Conservation (phyloP, 768 basidiomycete species). For the Mycena epipterygia region DNA sequence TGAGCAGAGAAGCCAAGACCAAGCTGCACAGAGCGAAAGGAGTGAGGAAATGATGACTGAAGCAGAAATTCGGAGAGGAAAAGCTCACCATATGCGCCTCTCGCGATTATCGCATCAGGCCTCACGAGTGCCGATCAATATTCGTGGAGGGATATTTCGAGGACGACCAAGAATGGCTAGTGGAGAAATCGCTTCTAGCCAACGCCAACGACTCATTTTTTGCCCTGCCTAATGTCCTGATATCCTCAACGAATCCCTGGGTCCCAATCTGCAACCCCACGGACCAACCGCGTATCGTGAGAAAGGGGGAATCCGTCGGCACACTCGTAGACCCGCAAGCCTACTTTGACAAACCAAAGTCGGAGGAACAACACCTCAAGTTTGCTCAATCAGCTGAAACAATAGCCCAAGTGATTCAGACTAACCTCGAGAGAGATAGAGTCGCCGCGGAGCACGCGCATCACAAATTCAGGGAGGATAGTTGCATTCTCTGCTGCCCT, state of each 20-base stretch:
- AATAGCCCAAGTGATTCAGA: background rate
- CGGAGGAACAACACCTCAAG: background rate
- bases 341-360: background rate
- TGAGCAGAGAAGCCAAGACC: background rate
- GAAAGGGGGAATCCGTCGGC: background rate
- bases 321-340: background rate
- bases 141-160: background rate
- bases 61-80: background rate
- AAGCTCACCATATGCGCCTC: background rate
- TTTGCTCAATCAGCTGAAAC: background rate
- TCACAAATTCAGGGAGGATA: too few species aligned
- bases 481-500: too few species aligned
- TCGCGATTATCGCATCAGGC: background rate
- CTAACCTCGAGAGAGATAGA: too few species aligned
- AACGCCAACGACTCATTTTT: background rate
- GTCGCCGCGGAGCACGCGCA: too few species aligned
- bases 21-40: background rate
- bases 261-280: background rate
- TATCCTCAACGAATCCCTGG: background rate
- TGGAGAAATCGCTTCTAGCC: conserved; percentile 1
- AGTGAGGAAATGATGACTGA: background rate
- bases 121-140: background rate
- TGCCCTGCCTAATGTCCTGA: background rate
- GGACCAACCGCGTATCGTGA: background rate
- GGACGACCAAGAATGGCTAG: background rate